Evolutionary conservation across 148 eudicot species (phyloP), one percentile per base, ranked within the genome.

Genomic region (Camellia sinensis): DNA sequence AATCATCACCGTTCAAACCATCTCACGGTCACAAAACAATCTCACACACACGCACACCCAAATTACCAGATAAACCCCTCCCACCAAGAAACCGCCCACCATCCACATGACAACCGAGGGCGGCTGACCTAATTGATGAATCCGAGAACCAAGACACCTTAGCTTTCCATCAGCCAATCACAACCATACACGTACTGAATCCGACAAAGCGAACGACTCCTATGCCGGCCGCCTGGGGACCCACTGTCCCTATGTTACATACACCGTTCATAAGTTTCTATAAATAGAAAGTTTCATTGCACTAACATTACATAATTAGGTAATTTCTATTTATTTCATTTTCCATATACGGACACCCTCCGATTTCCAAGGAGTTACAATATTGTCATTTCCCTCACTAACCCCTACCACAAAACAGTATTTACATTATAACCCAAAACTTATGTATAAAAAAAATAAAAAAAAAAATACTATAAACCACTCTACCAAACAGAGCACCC

Each of bases 41-140:
- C 53, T 3, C 1, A 69, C 73, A 53, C 52, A 7, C 73, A 44
- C 18, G 11, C 43, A 14, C 61, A 57, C 52, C 0, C 22, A 62
- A 19, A 60, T 52, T 61, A 43, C 21, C 68, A 70, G 44, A 71
- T 18, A 45, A 79, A 29, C 37, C 67, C 64, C 81, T 67, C 18
- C 72, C 61, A 54, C 64, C 8, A 78, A 67, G 73, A 67, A 66
- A 52, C 60, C 61, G 71, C 80, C 59, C 44, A 21, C 80, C 68
- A 18, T 21, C 21, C 54, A n/a, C 19, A 14, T 19, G 5, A 13
- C 44, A 66, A 48, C 29, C 21, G 59, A 65, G 64, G 78, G 52
- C 82, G 82, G 82, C 82, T 73, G 71, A 80, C 54, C 82, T 22
- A 59, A 79, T 80, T 72, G 40, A 73, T 52, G 41, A 62, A 63